phyloP scores from a whole-genome alignment of 768 basidiomycete genomes.

The Lactarius deliciosus region DNA sequence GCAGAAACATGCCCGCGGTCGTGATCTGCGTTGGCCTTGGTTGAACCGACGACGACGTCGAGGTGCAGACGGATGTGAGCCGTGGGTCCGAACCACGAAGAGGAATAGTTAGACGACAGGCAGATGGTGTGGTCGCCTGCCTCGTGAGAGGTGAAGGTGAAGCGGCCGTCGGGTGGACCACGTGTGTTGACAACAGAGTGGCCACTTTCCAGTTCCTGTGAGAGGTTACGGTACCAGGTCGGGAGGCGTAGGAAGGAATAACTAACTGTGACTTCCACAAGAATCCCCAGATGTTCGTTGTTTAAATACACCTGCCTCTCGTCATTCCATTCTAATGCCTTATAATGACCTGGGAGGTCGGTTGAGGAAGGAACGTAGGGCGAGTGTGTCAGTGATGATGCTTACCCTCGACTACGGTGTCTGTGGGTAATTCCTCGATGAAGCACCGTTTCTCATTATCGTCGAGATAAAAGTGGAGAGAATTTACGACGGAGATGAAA shows the following conservation, averaged over 20 bases:
- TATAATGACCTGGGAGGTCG: conserved; percentile 72
- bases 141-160: conserved; percentile 98
- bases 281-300: conserved; percentile 80
- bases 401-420: conserved; percentile 93
- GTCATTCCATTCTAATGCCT: conserved; percentile 90
- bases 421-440: conserved; percentile 91
- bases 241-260: background rate
- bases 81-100: conserved; percentile 71
- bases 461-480: conserved; percentile 96
- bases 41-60: conserved; percentile 88
- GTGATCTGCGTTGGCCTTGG: conserved; percentile 82
- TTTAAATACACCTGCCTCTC: conserved; percentile 60
- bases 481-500: conserved; percentile 51
- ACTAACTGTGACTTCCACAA: conserved; percentile 87
- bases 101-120: conserved; percentile 81
- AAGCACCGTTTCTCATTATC: conserved; percentile 93
- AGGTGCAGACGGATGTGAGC: conserved; percentile 94
- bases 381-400: conserved; percentile 9
- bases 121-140: conserved; percentile 98
- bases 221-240: background rate
- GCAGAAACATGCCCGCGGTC: conserved; percentile 85
- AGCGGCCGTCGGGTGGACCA: conserved; percentile 88
- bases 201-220: conserved; percentile 80
- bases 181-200: conserved; percentile 84
- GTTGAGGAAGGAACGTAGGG: conserved; percentile 2